A percentile compares a stretch with the other conserved stretches of the same genome.
These are phyloP conservation scores for Cladobotryum mycophilum DNA, from an alignment of 2,329 filamentous ascomycete genomes.

Conservation along the genomic window DNA sequence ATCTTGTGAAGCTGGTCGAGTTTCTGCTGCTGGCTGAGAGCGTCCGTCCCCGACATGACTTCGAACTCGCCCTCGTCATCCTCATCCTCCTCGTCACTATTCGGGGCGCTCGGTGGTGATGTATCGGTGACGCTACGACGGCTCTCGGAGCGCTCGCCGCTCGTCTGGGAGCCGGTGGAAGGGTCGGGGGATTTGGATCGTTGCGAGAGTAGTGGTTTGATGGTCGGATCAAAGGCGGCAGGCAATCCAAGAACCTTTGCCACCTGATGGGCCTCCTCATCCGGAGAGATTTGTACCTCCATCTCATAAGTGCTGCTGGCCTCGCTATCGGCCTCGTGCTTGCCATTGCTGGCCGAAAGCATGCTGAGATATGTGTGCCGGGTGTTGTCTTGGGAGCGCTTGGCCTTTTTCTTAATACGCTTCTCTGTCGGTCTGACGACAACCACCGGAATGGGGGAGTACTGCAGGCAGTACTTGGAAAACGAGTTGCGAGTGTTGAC, in stretches of 20 bases:
- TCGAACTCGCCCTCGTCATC: slow-evolving; percentile 39
- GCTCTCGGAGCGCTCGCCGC: slow-evolving; percentile 15
- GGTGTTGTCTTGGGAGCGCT: slow-evolving; percentile 69
- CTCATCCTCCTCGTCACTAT: slow-evolving; percentile 35
- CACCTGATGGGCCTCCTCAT: slow-evolving; percentile 59
- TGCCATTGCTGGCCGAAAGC: slow-evolving; percentile 55
- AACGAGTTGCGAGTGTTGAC: slow-evolving; percentile 75
- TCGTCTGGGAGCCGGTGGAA: slow-evolving; percentile 11
- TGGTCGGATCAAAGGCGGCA: slow-evolving; percentile 56
- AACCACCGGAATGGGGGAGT: slow-evolving; percentile 87
- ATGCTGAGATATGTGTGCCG: slow-evolving; percentile 74
- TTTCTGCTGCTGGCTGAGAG: slow-evolving; percentile 42
- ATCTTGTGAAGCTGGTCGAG: slow-evolving; percentile 50
- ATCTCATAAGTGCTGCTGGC: slow-evolving; percentile 48
- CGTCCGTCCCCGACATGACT: slow-evolving; percentile 37
- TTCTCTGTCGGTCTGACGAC: slow-evolving; percentile 85
- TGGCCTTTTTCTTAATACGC: slow-evolving; percentile 82
- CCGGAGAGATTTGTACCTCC: slow-evolving; percentile 48
- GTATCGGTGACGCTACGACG: slow-evolving; percentile 18
- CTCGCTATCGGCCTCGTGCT: slow-evolving; percentile 53
- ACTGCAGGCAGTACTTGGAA: slow-evolving; percentile 90
- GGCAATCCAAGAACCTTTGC: slow-evolving; percentile 57
- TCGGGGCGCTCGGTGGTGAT: slow-evolving; percentile 27
- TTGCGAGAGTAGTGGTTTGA: slow-evolving; percentile 45
- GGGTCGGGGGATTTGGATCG: slow-evolving; percentile 16